Base-by-base conservation (phyloP, 2,329 filamentous ascomycete genomes). In the Fusarium tuaranense region DNA sequence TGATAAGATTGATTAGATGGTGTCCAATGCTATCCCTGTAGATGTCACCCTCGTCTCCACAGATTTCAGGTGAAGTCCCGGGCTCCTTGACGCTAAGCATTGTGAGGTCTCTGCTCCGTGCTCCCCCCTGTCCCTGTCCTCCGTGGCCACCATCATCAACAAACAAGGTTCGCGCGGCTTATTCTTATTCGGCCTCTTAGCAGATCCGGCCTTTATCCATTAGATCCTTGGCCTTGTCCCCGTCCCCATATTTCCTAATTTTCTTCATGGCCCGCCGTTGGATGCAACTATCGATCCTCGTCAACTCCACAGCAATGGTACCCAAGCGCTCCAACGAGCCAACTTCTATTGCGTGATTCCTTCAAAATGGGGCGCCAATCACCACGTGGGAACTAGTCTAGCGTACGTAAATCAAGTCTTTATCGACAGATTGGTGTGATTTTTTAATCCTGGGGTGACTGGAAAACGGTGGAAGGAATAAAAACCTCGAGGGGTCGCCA, bases 1-100 rank as follows among this genome's bases (percentile, higher is more conserved):
- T 55, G 48, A 55, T 55, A 55, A 55, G 48, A 55, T 55, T 55
- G 48, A 55, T 55, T 55, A 55, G 48, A 55, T 55, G 48, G 48
- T 55, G 48, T 55, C 48, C 48, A 55, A 55, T 32, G 48, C 25
- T 55, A 55, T 55, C 48, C 48, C 27, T 55, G 48, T 7, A 32
- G 12, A 55, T 53, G 27, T 55, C 48, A 55, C 48, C 8, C 12
- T 13, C 48, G 18, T 55, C 48, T 20, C 48, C 48, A 55, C 27
- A 55, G 48, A 55, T 59, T 59, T 59, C 55, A 59, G 55, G 55
- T 59, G 55, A 59, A 59, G 14, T 59, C 20, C 34, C 34, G 55
- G 55, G 20, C 32, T 58, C 55, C 55, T 58, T 16, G 9, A 59
- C 55, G 36, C 55, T 59, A 59, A 59, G 55, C 55, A 59, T 38